Evolutionary conservation across 768 basidiomycete species (phyloP).

Genomic region (Lentinula aciculospora): DNA sequence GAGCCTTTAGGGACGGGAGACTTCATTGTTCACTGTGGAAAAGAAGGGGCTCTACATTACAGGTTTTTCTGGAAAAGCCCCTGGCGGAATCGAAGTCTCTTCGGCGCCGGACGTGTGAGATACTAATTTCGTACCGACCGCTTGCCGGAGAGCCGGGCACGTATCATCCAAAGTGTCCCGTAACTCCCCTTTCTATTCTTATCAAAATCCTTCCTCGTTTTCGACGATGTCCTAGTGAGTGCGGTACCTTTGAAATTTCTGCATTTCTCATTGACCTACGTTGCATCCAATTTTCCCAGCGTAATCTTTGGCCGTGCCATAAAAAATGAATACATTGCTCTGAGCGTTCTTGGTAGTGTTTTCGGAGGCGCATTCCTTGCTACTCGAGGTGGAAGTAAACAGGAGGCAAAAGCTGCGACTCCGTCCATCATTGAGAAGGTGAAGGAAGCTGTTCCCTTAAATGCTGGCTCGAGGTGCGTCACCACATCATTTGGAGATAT

Average conservation of each 20-base stretch:
- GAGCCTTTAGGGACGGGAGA: too few relatives aligned
- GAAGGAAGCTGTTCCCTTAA: conserved; percentile 59
- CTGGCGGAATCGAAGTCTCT: too few relatives aligned
- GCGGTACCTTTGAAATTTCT: neutral
- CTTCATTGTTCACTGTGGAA: too few relatives aligned
- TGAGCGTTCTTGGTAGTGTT: conserved; percentile 56
- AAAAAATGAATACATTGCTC: conserved; percentile 76
- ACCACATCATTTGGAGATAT: neutral
- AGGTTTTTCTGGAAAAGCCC: too few relatives aligned
- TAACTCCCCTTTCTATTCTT: neutral
- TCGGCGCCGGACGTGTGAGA: too few relatives aligned
- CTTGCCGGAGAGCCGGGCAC: too few relatives aligned
- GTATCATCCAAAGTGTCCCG: too few relatives aligned
- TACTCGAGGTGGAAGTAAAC: conserved; percentile 52
- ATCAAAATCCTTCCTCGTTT: neutral
- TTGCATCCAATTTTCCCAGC: conserved; percentile 30
- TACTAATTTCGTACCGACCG: too few relatives aligned
- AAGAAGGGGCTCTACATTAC: too few relatives aligned
- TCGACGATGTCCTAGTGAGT: conserved; percentile 18
- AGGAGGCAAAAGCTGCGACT: conserved; percentile 31
- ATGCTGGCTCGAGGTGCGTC: conserved; percentile 65
- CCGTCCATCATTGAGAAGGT: conserved; percentile 48
- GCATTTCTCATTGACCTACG: neutral
- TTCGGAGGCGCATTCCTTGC: conserved; percentile 51
- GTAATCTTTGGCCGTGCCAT: conserved; percentile 73